Base-by-base conservation (phyloP, 129 eudicot genomes). In the Flaveria robusta region DNA sequence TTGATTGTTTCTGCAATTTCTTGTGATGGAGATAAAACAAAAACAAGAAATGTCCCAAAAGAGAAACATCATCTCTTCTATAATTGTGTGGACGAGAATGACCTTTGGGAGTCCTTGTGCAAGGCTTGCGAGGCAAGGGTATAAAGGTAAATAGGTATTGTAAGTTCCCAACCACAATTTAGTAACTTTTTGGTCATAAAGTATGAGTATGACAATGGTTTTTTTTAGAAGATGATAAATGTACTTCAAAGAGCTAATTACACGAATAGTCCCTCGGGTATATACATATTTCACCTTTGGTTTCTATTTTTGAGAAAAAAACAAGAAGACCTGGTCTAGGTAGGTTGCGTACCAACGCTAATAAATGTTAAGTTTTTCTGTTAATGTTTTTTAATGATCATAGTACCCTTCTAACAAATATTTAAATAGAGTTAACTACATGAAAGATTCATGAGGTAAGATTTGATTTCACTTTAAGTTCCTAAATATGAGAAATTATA, bases 11-110 rank as follows among this genome's bases (percentile, higher is more conserved):
- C 55, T 73, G 55, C 56, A 22, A 58, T 73, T 43, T 72, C 24
- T 22, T 73, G 77, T 58, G 77, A 58, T 20, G 77, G 72, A 58
- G 66, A 66, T 54, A 50, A 65, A 65, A 75, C 72, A 65, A 64
- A 47, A 19, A 34, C 65, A 50, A 50, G n/a, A 34, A 19, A 46
- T 18, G 34, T 64, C 39, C 72, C 79, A 47, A 75, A 64, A 29
- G 2, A 64, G 79, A 50, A 47, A 63, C n/a, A 29, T 46, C 63
- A 6, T 63, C 71, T 27, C 47, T 45, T 62, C 58, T 47, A 9
- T 15, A 70, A 27, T 15, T 26, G 7, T 62, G 16, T 74, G 60
- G 79, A 74, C 79, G 13, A 63, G 11, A 74, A 74, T 74, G 49
- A 7, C 79, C 79, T 43, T 16, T 12, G 4, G 47, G 20, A n/a